Percentiles rank a stretch among this genome's conserved stretches.
These are phyloP conservation scores for Alternaria ethzedia DNA, from an alignment of 2,329 filamentous ascomycete genomes.

Conservation along the genomic window DNA sequence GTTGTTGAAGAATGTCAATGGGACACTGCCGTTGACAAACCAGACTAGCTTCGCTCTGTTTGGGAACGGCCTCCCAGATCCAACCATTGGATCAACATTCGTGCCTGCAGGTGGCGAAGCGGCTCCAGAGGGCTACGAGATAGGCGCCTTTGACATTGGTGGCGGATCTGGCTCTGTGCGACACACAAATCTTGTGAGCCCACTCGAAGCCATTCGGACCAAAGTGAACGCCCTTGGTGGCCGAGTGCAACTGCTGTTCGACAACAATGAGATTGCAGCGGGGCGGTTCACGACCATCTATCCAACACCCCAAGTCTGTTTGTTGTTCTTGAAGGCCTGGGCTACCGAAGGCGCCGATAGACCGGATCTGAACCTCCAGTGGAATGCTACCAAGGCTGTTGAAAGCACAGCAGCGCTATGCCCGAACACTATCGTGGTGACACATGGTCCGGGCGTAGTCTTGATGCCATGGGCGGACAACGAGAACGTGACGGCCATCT, in stretches of 20 bases:
- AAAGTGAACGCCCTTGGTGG: constrained; percentile 32
- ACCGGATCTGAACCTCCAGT: constrained; percentile 47
- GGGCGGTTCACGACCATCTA: constrained; percentile 30
- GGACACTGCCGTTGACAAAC: constrained; percentile 57
- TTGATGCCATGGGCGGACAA: constrained; percentile 50
- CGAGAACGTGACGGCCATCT: constrained; percentile 50
- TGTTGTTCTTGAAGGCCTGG: constrained; percentile 65
- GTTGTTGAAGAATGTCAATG: constrained; percentile 57
- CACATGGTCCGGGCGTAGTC: constrained; percentile 50
- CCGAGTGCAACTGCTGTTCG: constrained; percentile 55
- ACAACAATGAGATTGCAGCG: constrained; percentile 45
- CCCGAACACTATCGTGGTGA: constrained; percentile 59
- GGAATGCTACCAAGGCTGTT: constrained; percentile 50
- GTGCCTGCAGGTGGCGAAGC: constrained; percentile 1
- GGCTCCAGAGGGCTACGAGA: constrained; percentile 36
- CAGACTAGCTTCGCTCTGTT: constrained; percentile 56
- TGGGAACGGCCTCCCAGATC: constrained; percentile 55
- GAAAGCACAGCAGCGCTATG: constrained; percentile 53
- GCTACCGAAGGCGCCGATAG: constrained; percentile 55
- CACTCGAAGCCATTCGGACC: constrained; percentile 51
- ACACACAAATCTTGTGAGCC: constrained; percentile 48
- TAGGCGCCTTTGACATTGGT: constrained; percentile 53
- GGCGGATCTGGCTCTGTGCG: constrained; percentile 53
- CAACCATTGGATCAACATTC: constrained; percentile 55
- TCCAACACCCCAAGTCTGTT: constrained; percentile 52